Conservation (phyloP, 805 yeast genomes). For the Metschnikowia lochheadii region DNA sequence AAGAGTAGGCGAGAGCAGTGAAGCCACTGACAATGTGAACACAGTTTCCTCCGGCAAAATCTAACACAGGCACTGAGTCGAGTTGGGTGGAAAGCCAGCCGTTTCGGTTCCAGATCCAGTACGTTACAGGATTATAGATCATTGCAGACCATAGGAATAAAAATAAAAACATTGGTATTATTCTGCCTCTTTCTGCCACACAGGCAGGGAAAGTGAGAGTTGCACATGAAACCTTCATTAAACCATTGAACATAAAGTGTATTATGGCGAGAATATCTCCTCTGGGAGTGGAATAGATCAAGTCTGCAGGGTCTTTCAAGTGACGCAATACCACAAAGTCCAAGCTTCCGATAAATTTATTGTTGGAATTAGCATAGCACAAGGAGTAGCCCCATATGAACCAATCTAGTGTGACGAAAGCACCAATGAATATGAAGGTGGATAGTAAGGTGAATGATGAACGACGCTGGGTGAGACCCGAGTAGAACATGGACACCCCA, state of each 20-base stretch:
- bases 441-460: conserved; percentile 40
- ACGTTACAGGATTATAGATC: conserved; percentile 41
- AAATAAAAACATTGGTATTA: conserved; percentile 39
- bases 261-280: conserved; percentile 34
- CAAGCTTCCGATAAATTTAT: conserved; percentile 33
- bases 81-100: conserved; percentile 41
- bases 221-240: conserved; percentile 37
- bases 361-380: conserved; percentile 33
- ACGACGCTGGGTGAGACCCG: conserved; percentile 41
- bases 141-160: conserved; percentile 37
- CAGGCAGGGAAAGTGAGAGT: conserved; percentile 43
- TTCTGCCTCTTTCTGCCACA: conserved; percentile 41
- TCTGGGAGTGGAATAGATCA: conserved; percentile 30
- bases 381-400: conserved; percentile 43
- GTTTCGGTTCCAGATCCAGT: conserved; percentile 43
- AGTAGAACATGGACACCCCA: conserved; percentile 39
- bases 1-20: conserved; percentile 41
- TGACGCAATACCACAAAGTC: conserved; percentile 25
- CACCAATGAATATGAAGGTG: conserved; percentile 28
- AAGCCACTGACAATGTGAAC: conserved; percentile 45
- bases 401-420: conserved; percentile 38
- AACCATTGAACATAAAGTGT: conserved; percentile 39
- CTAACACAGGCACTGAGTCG: conserved; percentile 33
- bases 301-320: conserved; percentile 6
- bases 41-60: conserved; percentile 44